Evolutionary conservation across 2,329 filamentous ascomycete species (phyloP).

Genomic region (Eutypella sp.): DNA sequence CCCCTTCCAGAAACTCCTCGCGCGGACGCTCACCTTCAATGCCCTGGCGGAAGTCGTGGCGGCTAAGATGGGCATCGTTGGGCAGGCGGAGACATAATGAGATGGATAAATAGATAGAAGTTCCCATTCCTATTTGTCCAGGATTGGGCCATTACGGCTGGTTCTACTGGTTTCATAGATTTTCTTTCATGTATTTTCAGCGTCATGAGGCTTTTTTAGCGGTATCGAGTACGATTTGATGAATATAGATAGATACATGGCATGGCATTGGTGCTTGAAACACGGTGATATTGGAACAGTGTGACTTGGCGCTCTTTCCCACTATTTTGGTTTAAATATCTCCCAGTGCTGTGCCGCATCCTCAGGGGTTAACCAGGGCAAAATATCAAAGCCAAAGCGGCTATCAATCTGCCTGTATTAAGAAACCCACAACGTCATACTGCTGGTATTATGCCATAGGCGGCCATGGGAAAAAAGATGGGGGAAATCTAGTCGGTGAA

Average conservation of each 20-base stretch:
- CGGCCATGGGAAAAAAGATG: neutral
- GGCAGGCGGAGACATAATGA: neutral
- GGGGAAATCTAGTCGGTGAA: neutral
- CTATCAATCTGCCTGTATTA: neutral
- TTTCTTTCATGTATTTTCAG: no score
- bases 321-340: neutral
- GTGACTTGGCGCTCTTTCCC: neutral
- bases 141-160: no score
- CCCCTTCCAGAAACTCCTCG: slow-evolving; percentile 34
- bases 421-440: neutral
- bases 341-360: neutral
- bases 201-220: neutral
- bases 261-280: neutral
- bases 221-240: neutral
- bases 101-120: neutral
- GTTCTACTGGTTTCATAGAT: no score
- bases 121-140: no score
- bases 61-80: slow-evolving; percentile 7
- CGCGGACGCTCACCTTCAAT: slow-evolving; percentile 20
- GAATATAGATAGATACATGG: neutral
- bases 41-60: slow-evolving; percentile 8
- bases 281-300: neutral
- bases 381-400: neutral
- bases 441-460: neutral
- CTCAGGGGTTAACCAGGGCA: neutral